Conservation (phyloP, 352 stramenopile genomes). For the Thraustotheca clavata region DNA sequence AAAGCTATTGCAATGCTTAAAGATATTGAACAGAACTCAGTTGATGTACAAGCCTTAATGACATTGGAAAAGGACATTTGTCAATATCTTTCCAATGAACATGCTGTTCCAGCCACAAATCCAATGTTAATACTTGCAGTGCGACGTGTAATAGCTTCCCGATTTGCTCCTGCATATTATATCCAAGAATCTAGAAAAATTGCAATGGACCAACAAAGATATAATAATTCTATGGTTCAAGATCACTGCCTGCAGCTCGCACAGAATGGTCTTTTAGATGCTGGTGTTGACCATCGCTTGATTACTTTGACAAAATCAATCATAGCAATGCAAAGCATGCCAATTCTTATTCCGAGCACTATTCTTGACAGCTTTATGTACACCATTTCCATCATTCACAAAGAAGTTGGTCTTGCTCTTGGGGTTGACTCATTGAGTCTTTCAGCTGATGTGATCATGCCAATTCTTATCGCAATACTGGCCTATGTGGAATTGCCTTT, state of each 20-base stretch:
- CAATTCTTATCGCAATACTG: slow-evolving; percentile 64
- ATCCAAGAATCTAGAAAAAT: slow-evolving; percentile 40
- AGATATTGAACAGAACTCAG: neutral
- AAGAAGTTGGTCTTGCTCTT: slow-evolving; percentile 40
- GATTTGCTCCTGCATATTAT: slow-evolving; percentile 59
- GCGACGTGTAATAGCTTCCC: slow-evolving; percentile 69
- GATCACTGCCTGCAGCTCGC: slow-evolving; percentile 27
- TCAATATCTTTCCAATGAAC: neutral
- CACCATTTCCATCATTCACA: slow-evolving; percentile 58
- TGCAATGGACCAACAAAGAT: slow-evolving; percentile 57
- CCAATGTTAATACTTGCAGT: slow-evolving; percentile 24
- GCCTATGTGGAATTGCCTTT: slow-evolving; percentile 57
- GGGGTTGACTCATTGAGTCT: slow-evolving; percentile 39
- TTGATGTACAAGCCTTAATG: neutral
- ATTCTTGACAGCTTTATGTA: slow-evolving; percentile 52
- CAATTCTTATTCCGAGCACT: slow-evolving; percentile 59
- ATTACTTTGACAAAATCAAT: slow-evolving; percentile 31
- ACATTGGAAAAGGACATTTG: neutral
- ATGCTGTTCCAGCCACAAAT: neutral
- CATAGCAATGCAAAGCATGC: slow-evolving; percentile 56
- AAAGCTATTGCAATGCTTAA: neutral
- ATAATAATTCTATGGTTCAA: slow-evolving; percentile 45
- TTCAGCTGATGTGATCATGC: slow-evolving; percentile 69
- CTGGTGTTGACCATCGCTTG: slow-evolving; percentile 42
- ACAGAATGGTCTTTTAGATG: slow-evolving; percentile 32